Evolutionary conservation across 805 yeast species (phyloP), one percentile per base, ranked within the genome.

Genomic region (Ascoidea tarda): DNA sequence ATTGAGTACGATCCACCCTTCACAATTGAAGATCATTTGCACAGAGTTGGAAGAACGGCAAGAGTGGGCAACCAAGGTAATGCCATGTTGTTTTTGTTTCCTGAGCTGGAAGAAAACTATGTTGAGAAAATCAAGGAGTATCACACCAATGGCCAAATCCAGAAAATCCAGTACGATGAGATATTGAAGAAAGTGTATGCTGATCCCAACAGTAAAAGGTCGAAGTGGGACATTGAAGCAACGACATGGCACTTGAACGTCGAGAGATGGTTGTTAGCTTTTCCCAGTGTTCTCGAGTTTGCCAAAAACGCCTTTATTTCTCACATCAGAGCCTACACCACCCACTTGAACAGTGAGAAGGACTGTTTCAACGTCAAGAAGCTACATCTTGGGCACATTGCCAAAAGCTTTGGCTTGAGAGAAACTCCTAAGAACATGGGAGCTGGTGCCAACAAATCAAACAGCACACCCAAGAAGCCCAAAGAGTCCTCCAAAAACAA

Each of bases 41-140:
- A 93, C 67, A 77, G 99, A 67, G 87, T 90, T 53, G 99, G 99
- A 52, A 81, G 99, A 71, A 89, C 98, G 10, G 99, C 99, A 6
- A 82, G 99, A 70, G 96, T 95, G n/a, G 99, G 99, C 57, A 76
- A 81, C 48, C 67, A 71, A 46, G 99, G 99, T 65, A 74, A 74
- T 46, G 85, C 97, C 1, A 65, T 80, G 1, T 67, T 93, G 54
- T 88, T 91, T 62, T 70, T 93, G 47, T 70, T 91, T 38, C 99
- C 99, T 1, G 95, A 96, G 1, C 76, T 72, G 55, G 98, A 91
- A 66, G 98, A 91, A 69, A 81, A 79, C 12, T 91, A 89, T 62
- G 71, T 84, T 56, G 85, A 80, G 28, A 77, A 76, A 51, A 74
- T 86, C 49, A 73, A 71, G 49, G 71, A 74, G 5, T 70, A 73